These are phyloP conservation scores for Tuber microsphaerosporum DNA, from an alignment of 495 filamentous ascomycete genomes.

Conservation along the genomic window DNA sequence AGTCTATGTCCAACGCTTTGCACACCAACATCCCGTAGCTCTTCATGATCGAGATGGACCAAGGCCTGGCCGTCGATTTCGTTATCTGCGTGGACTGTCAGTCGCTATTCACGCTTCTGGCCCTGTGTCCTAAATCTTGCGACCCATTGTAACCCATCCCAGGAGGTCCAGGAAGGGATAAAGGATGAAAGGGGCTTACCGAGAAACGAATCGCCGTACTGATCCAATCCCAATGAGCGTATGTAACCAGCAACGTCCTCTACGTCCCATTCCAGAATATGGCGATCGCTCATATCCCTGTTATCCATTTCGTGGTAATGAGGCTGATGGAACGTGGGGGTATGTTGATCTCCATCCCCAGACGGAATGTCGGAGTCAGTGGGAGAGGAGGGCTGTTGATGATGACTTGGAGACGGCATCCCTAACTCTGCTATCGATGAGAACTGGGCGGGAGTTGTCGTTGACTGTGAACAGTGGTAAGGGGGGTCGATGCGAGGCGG, in stretches of 20 bases:
- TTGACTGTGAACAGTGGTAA: conserved; percentile 2
- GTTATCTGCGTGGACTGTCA: conserved; percentile 57
- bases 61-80: conserved; percentile 88
- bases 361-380: conserved; percentile 32
- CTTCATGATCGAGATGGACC: conserved; percentile 80
- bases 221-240: conserved; percentile 65
- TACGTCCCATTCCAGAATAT: conserved; percentile 76
- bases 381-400: conserved; percentile 26
- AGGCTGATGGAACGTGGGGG: conserved; percentile 27
- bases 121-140: conserved; percentile 2
- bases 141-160: conserved; percentile 29
- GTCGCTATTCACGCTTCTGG: conserved; percentile 16
- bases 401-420: conserved; percentile 34
- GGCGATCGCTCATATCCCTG: conserved; percentile 32
- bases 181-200: conserved; percentile 35
- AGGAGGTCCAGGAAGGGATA: conserved; percentile 29
- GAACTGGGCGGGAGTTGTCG: conserved; percentile 19
- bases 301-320: conserved; percentile 2
- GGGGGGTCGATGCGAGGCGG: conserved; percentile 22
- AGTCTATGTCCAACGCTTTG: conserved; percentile 86
- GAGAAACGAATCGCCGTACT: conserved; percentile 74
- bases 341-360: conserved; percentile 32
- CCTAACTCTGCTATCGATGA: conserved; percentile 26
- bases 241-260: conserved; percentile 87
- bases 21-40: conserved; percentile 90